Evolutionary conservation across 139 green algal genomes (phyloP), one percentile per base, ranked within the genome.

Genomic region (Gonium pectorale): DNA sequence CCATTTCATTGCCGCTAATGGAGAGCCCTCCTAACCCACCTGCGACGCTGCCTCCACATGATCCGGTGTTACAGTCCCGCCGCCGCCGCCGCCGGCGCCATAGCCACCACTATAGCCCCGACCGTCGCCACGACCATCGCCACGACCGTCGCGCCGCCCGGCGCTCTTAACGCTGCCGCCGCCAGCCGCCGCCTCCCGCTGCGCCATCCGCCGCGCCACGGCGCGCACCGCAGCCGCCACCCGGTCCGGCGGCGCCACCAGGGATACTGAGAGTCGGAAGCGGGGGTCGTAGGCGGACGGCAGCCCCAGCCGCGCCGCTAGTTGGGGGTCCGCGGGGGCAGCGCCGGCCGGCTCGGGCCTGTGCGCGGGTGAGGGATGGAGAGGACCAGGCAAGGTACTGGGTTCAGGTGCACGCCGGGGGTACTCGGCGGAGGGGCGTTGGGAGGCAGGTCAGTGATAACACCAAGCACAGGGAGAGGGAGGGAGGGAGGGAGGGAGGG

Each of bases 261-360:
- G 46, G 2, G 83, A 41, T 40, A 15, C 29, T 52, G 33, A 69
- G 8, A 88, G 4, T 0, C 83, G 64, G 41, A 77, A 88, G 27
- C 83, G 73, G 0, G 73, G 40, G 37, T 88, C 83, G 27, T 84
- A 88, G 19, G 51, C 37, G 0, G 73, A n/a, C 17, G 83, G 83
- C 27, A 88, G 80, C 22, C 73, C 83, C 73, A 88, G 54, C 4
- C n/a, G 31, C 38, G 60, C 44, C 5, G 78, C 72, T 21, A 68
- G 41, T 7, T 33, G 17, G 31, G 72, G 49, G 62, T 79, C 49
- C 0, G 68, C 41, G n/a, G 73, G 27, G 26, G 54, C 26, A 35
- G 24, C 35, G 0, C 21, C 49, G 0, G 51, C 31, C 2, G 41
- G 7, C 26, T 80, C 71, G 0, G 71, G 51, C 71, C 71, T 80